Base-by-base conservation (phyloP, 257 asterid species). In the Henckelia pumila region DNA sequence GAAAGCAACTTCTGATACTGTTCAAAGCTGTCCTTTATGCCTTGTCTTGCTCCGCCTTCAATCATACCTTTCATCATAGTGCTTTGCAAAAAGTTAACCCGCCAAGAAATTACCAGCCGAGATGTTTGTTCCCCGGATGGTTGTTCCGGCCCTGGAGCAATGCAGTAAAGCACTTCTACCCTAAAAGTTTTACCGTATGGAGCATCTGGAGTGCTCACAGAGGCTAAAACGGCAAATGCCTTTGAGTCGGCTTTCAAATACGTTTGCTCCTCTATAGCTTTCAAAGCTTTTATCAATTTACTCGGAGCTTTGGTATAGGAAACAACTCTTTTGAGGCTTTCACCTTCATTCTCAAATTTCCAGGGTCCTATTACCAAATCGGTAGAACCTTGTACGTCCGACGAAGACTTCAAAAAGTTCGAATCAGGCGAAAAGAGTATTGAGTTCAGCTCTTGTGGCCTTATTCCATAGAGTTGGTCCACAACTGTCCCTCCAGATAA, bases 141-240 rank as follows among this genome's bases (percentile, higher is more conserved):
- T 70, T 78, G 87, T 71, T 91, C 99, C 7, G 96, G 98, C 49
- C 99, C 99, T 0, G 88, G 78, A 57, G 92, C 77, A 59, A 94
- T 87, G 80, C 91, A 78, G 79, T 89, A 91, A 72, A 91, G 96
- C 64, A 94, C 85, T 81, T 94, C 97, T 1, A 62, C 73, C 83
- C 83, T 87, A 71, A 89, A 94, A 22, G 79, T 79, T 79, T 85
- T 75, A 66, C 99, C 98, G 17, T 87, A 91, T 5, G 98, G 98
- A 71, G 98, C 98, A 77, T 94, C 99, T 11, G 96, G 99, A 61
- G 98, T 94, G 77, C 88, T 84, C 74, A 84, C 99, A 73, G 64
- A 68, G 22, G 90, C 78, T 35, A 86, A 79, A 60, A 94, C 86
- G 33, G 90, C 88, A 82, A 84, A 91, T 35, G 69, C 50, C 74